Evolutionary conservation across 148 eudicot genomes (phyloP).

Genomic region (Vaccinium corymbosum): DNA sequence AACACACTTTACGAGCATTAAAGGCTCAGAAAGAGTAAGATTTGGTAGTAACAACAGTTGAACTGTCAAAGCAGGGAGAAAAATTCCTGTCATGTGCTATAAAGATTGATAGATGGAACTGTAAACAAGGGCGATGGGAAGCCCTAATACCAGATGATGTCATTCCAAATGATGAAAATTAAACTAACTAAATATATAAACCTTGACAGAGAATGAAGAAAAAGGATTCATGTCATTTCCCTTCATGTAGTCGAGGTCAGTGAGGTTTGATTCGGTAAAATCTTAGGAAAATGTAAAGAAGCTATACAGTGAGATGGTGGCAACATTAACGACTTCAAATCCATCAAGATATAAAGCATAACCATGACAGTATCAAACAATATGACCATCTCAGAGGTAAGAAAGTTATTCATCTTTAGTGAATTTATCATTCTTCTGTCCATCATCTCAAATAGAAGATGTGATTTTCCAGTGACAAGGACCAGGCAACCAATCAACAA

Average conservation of each 20-base stretch:
- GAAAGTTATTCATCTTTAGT: not conserved
- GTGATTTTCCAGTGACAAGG: not conserved
- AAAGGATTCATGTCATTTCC: not conserved
- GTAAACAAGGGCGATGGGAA: not conserved
- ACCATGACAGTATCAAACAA: not conserved
- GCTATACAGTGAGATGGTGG: not conserved
- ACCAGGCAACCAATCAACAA: conserved; percentile 5
- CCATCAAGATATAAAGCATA: not conserved
- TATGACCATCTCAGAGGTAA: not conserved
- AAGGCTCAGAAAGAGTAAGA: not conserved
- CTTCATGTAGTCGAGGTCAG: not conserved
- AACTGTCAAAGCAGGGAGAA: not conserved
- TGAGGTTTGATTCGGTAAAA: not conserved
- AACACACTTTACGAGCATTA: not conserved
- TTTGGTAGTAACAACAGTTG: not conserved
- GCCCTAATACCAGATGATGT: not conserved
- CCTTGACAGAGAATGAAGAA: not conserved
- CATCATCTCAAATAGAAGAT: conserved; percentile 3
- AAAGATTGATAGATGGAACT: not conserved
- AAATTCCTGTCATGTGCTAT: not conserved
- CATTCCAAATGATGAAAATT: not conserved
- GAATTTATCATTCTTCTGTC: not conserved
- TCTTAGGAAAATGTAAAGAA: not conserved
- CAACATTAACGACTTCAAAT: not conserved
- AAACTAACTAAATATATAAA: not conserved